Base-by-base conservation (phyloP, 164 flowering plant species). In the Stephania cephalantha region DNA sequence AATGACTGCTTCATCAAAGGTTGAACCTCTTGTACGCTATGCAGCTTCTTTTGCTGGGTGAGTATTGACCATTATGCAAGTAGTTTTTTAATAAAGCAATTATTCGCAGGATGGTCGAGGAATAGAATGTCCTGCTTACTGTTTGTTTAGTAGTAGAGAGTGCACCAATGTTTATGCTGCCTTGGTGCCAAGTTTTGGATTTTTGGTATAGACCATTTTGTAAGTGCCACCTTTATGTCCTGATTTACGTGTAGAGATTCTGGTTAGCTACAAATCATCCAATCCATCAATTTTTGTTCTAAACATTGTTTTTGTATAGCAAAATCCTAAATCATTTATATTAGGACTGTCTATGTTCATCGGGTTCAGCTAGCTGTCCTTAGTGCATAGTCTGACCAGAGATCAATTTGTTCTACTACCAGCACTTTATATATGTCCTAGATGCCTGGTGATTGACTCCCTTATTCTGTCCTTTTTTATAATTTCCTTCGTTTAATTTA, bases 11-110 rank as follows among this genome's bases (percentile, higher is more conserved):
- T 75, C 86, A 11, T 90, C 98, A 69, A 84, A 81, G 70, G 86
- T 82, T 77, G 88, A 86, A 82, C 97, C 97, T 74, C 86, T 70
- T 75, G 87, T 91, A 76, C 97, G 90, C 78, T 95, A 95, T 80
- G 93, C 97, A 45, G 95, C 98, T 81, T 91, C 97, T 79, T 95
- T 95, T 85, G 89, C 90, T 73, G 98, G 98, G 98, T 95, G 88
- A 74, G 11, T 76, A 50, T n/a, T 52, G 70, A 35, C 53, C 30
- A 44, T 70, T 69, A 2, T 35, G 42, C 15, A 8, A 30, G 35
- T 68, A 5, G 13, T 7, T 68, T 31, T 35, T 68, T 69, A 4
- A 31, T 13, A 35, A 17, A 7, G 46, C 20, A 35, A 35, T 35
- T 17, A 9, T 17, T 31, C 9, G 44, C 15, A 45, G 71, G 71